A percentile compares a stretch with the other conserved stretches of the same genome.
Evolutionary conservation across 1,284 basidiomycete species (phyloP).

Genomic region (Pseudozyma thailandica): DNA sequence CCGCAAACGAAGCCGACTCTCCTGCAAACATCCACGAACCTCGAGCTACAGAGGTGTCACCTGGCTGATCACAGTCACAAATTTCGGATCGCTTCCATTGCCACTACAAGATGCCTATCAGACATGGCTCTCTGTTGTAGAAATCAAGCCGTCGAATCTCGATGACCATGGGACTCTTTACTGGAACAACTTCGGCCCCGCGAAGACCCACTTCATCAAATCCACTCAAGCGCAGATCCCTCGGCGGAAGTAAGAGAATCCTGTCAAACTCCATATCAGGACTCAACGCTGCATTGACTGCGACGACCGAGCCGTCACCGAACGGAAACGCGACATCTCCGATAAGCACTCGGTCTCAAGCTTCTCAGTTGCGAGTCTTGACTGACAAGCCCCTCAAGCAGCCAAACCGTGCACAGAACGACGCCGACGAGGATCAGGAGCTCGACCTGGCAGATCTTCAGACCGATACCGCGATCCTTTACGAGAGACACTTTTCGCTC

Average conservation of each 20-base stretch:
- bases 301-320: not conserved
- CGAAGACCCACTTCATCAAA: slow-evolving; percentile 10
- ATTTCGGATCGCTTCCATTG: too few species aligned
- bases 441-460: slow-evolving; percentile 27
- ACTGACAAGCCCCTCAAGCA: not conserved
- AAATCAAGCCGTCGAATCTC: not conserved
- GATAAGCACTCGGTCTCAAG: not conserved
- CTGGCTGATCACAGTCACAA: too few species aligned
- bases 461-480: slow-evolving; percentile 30
- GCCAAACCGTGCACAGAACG: not conserved
- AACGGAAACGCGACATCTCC: not conserved
- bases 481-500: slow-evolving; percentile 8
- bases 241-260: slow-evolving; percentile 9
- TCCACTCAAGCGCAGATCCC: slow-evolving; percentile 32
- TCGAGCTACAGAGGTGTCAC: too few species aligned
- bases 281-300: not conserved
- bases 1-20: too few species aligned
- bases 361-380: not conserved
- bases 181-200: slow-evolving; percentile 8
- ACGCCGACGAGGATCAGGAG: slow-evolving; percentile 14
- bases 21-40: too few species aligned
- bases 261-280: not conserved
- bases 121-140: not conserved
- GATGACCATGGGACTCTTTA: slow-evolving; percentile 35
- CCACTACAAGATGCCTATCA: not conserved